Conservation (phyloP, 306 rosid genomes). For the Quercus aquifolioides region DNA sequence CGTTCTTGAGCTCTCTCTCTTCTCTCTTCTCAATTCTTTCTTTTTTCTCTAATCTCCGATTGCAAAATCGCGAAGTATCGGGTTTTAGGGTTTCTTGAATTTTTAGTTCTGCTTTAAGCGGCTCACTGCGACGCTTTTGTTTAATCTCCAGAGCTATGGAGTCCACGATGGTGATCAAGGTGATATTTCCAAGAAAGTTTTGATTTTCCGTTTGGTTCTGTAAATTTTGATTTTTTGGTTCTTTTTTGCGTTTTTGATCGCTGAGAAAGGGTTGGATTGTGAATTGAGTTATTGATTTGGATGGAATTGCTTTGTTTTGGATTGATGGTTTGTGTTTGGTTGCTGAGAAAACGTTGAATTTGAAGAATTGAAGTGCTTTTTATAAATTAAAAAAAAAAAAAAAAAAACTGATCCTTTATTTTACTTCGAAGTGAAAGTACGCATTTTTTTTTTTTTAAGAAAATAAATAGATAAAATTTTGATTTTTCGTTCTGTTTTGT, state of each 20-base stretch:
- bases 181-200: constrained; percentile 21
- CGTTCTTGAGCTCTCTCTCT: neutral
- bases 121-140: constrained; percentile 11
- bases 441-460: neutral
- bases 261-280: neutral
- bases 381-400: too few species aligned
- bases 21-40: neutral
- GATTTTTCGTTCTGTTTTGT: neutral
- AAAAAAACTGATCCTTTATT: neutral
- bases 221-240: neutral
- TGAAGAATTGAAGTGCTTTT: neutral
- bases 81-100: constrained; percentile 37
- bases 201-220: neutral
- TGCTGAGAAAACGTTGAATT: neutral
- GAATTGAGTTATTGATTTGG: neutral
- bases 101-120: neutral
- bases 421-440: neutral
- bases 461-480: neutral
- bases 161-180: constrained; percentile 72
- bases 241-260: neutral
- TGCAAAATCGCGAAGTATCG: neutral
- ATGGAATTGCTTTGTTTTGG: neutral
- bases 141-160: constrained; percentile 42
- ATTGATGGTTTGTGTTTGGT: neutral
- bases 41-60: neutral